These are phyloP conservation scores for Colletotrichum sp. DNA, from an alignment of 2,329 filamentous ascomycete species.

Conservation along the genomic window DNA sequence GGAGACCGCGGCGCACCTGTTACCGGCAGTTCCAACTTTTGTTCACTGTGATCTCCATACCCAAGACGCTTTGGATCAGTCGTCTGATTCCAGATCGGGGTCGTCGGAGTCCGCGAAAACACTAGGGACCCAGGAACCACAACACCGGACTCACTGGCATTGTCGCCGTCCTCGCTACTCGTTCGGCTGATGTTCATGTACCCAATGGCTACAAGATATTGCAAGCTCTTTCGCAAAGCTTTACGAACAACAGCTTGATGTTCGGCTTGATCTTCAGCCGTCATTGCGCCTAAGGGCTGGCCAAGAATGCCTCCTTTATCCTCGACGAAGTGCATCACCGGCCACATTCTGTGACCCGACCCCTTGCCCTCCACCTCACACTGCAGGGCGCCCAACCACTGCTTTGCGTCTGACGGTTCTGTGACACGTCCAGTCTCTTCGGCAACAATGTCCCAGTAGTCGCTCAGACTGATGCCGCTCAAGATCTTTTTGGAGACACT, in stretches of 20 bases:
- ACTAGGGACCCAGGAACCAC: slow-evolving; percentile 19
- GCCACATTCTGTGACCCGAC: slow-evolving; percentile 25
- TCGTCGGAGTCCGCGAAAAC: slow-evolving; percentile 4
- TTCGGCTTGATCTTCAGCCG: background rate
- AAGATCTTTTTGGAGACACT: background rate
- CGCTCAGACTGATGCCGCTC: slow-evolving; percentile 16
- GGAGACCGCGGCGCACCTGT: background rate
- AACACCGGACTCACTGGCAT: slow-evolving; percentile 18
- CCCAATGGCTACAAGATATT: slow-evolving; percentile 5
- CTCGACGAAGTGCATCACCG: slow-evolving; percentile 27
- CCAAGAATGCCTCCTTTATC: slow-evolving; percentile 1
- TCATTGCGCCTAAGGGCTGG: background rate
- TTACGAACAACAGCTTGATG: background rate
- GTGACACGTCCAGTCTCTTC: background rate
- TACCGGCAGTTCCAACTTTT: background rate
- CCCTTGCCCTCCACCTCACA: slow-evolving; percentile 7
- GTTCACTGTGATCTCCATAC: background rate
- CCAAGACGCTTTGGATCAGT: background rate
- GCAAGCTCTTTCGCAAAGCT: background rate
- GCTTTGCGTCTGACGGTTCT: slow-evolving; percentile 7
- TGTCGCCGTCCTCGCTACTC: slow-evolving; percentile 2
- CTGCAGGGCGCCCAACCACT: background rate
- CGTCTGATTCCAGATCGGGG: background rate
- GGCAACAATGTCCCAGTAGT: slow-evolving; percentile 24
- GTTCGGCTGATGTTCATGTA: background rate